A percentile compares a stretch with the other conserved stretches of the same genome.
phyloP scores from a whole-genome alignment of 805 yeast genomes.

The Lipomyces yamadae region DNA sequence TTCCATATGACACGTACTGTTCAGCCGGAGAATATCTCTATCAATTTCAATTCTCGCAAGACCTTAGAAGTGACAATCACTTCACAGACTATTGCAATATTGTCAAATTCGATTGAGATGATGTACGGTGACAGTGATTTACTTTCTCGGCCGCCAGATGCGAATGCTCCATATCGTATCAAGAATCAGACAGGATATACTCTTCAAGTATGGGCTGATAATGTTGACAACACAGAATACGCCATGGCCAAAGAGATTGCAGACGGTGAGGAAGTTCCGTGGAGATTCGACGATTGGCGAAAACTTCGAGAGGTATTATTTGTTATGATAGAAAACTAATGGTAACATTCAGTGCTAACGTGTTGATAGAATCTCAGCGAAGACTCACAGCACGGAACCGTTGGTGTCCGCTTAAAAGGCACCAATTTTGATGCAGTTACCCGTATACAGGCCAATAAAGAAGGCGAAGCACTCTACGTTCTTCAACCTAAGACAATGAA shows the following conservation, averaged over 20 bases:
- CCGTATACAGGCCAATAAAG: slow-evolving; percentile 70
- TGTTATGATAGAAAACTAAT: not conserved
- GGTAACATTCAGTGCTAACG: not conserved
- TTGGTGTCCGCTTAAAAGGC: slow-evolving; percentile 50
- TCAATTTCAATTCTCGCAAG: slow-evolving; percentile 77
- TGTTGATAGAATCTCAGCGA: slow-evolving; percentile 26
- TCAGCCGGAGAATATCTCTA: slow-evolving; percentile 54
- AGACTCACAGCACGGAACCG: slow-evolving; percentile 36
- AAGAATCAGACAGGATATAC: slow-evolving; percentile 84
- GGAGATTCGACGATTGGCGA: slow-evolving; percentile 97
- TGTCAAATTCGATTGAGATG: slow-evolving; percentile 61
- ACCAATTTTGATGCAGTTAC: slow-evolving; percentile 60
- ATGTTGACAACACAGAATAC: slow-evolving; percentile 41
- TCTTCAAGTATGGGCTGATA: slow-evolving; percentile 81
- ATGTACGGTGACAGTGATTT: slow-evolving; percentile 37
- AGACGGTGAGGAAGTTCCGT: slow-evolving; percentile 61
- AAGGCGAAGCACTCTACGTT: slow-evolving; percentile 79
- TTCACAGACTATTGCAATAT: slow-evolving; percentile 75
- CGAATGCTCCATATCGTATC: slow-evolving; percentile 80
- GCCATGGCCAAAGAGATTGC: slow-evolving; percentile 44
- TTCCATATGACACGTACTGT: slow-evolving; percentile 49
- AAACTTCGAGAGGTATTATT: slow-evolving; percentile 69
- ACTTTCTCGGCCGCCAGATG: slow-evolving; percentile 67
- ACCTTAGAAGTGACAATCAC: slow-evolving; percentile 81
- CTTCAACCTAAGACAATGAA: slow-evolving; percentile 64